phyloP scores from a whole-genome alignment of 768 basidiomycete species.

The Suillus occidentalis region DNA sequence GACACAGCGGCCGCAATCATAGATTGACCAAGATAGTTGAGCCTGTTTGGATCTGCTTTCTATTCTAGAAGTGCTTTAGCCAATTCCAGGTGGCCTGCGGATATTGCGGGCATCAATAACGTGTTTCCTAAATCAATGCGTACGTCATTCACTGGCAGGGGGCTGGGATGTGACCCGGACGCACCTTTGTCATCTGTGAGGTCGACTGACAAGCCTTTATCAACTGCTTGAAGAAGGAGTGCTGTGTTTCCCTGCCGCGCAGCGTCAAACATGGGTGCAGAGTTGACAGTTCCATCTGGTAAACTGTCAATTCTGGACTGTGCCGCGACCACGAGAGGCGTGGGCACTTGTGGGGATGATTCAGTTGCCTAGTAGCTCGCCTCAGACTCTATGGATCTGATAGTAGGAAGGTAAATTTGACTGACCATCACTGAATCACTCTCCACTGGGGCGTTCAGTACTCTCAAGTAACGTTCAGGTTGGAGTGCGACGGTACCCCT shows the following conservation, averaged over 20 bases:
- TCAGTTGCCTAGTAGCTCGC: slow-evolving; percentile 4
- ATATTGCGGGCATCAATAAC: slow-evolving; percentile 76
- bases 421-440: background rate
- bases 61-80: slow-evolving; percentile 51
- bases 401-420: background rate
- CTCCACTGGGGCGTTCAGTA: background rate
- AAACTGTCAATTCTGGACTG: slow-evolving; percentile 17
- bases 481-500: too few species aligned
- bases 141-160: slow-evolving; percentile 5
- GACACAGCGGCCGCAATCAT: slow-evolving; percentile 78
- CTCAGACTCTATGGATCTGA: background rate
- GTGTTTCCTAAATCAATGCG: slow-evolving; percentile 57
- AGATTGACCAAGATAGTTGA: slow-evolving; percentile 73
- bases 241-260: slow-evolving; percentile 59
- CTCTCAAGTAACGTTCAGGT: background rate
- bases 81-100: slow-evolving; percentile 61
- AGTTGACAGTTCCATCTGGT: slow-evolving; percentile 40
- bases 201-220: slow-evolving; percentile 69
- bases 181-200: slow-evolving; percentile 71
- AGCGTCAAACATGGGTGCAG: slow-evolving; percentile 75
- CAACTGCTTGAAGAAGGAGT: slow-evolving; percentile 57
- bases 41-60: slow-evolving; percentile 63
- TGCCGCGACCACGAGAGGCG: background rate
- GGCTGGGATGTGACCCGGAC: slow-evolving; percentile 7
- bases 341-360: background rate